Base-by-base conservation (phyloP, 2,329 filamentous ascomycete genomes). In the Stagonosporopsis cucurbitacearum region DNA sequence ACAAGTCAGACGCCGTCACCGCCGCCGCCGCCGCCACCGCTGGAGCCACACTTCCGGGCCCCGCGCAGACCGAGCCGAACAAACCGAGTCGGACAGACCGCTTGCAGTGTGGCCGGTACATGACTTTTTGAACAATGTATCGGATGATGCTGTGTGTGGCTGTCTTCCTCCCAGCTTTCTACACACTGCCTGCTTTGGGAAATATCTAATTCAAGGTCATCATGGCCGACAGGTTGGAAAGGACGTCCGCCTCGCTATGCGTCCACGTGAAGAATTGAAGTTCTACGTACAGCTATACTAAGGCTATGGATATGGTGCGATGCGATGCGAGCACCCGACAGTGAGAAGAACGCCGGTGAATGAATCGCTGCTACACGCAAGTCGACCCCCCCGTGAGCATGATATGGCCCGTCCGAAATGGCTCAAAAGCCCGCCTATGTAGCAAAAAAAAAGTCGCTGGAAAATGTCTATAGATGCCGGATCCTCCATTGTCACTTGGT, bases 381-480 rank as follows among this genome's bases (percentile, higher is more conserved):
- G 28, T 57, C 50, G 58, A 58, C 36, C 54, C 30, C 54, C 30
- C 57, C 54, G 32, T 50, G 41, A 53, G 48, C 40, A 30, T 32
- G 36, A 47, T 41, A 51, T 25, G 9, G 54, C 50, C 62, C 54
- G 46, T 35, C 37, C 50, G 19, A 46, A 42, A 20, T 48, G 49
- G 48, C 33, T 35, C 36, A 57, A 39, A 48, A 45, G 49, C 42
- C 53, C 48, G 42, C 50, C 48, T 52, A 53, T 48, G 32, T 51
- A 43, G 40, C 49, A 52, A 30, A 56, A 52, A 30, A 56, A 50
- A 33, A 52, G 52, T 58, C 57, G 59, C 61, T 62, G 66, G 45
- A 65, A 68, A 65, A 67, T 65, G 66, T 73, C 69, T 73, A 73
- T 71, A 69, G 54, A 71, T 73, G 68, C 67, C 67, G 54, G 60